Evolutionary conservation across 2,329 filamentous ascomycete species (phyloP), one percentile per base, ranked within the genome.

Genomic region (Fusarium sp.): DNA sequence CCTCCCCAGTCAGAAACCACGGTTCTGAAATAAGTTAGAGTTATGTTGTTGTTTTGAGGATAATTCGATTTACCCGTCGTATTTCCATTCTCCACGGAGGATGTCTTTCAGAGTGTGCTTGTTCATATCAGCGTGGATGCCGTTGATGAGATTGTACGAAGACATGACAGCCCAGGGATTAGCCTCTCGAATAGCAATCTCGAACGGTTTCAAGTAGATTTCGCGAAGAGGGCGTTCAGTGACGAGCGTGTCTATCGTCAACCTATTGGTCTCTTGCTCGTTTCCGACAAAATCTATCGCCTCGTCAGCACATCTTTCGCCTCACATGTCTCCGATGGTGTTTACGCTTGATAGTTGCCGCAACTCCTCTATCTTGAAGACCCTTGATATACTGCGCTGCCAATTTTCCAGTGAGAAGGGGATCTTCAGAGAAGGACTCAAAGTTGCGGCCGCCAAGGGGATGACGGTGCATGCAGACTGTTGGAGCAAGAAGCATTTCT

Each of bases 371-470:
- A 27, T 91, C 90, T 77, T 96, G 93, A 59, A 93, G 83, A 11
- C 92, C 92, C 50, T 88, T 89, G 76, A 93, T 91, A 68, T 93
- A 93, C 65, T 91, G 87, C 2, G 91, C 88, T 15, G 92, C 91
- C 66, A 94, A 83, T 69, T 90, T 92, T 35, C 92, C 92, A 0
- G 92, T 93, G 8, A 97, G 85, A 13, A 91, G 87, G 1, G 93
- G 93, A 73, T 96, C 93, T 79, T 96, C 93, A 0, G 92, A 94
- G 79, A 94, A 96, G 0, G 93, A 94, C 80, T 97, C 93, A 73
- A 96, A 97, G 70, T 94, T 94, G 65, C 93, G 87, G 20, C 93
- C 93, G n/a, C 93, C 93, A 1, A 96, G 85, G 1, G 93, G 93
- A 53, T 92, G 92, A 18, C 93, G 88, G 76, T 96, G 93, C 85